A percentile compares a stretch with the other conserved stretches of the same genome.
Conservation (phyloP, 2,329 filamentous ascomycete genomes). For the Trichoderma semiorbis region DNA sequence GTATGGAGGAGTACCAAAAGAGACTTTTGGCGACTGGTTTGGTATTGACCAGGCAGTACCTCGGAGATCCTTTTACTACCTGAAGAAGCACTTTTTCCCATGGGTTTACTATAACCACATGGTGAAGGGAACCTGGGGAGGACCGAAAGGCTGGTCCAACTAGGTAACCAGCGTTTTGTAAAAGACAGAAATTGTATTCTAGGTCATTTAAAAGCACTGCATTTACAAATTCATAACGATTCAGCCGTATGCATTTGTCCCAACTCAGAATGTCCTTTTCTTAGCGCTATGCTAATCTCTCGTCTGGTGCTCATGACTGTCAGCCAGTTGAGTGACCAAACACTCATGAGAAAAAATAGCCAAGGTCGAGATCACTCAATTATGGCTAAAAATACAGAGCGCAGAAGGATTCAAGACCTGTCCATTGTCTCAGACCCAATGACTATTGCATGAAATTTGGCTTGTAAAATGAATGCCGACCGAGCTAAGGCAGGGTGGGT, state of each 20-base stretch:
- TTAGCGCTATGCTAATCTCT: background rate
- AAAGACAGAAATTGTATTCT: background rate
- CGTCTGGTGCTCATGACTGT: background rate
- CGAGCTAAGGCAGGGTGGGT: background rate
- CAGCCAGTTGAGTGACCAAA: too few relatives aligned
- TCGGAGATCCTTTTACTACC: conserved; percentile 55
- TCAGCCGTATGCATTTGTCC: background rate
- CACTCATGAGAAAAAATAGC: background rate
- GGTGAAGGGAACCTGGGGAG: conserved; percentile 61
- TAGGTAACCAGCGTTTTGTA: background rate
- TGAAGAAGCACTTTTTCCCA: conserved; percentile 66
- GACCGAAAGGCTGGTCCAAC: conserved; percentile 50
- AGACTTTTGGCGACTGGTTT: conserved; percentile 54
- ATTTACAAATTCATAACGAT: background rate
- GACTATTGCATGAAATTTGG: background rate
- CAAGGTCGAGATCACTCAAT: background rate
- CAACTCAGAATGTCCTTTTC: background rate
- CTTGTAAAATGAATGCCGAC: background rate
- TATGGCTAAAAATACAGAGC: background rate
- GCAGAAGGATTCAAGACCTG: background rate
- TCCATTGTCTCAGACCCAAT: background rate
- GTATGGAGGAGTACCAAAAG: conserved; percentile 60
- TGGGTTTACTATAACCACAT: conserved; percentile 61
- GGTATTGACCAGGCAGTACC: conserved; percentile 57
- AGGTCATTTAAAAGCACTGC: background rate